Conservation (phyloP, 2,329 filamentous ascomycete species). For the Cyanodermella asteris region DNA sequence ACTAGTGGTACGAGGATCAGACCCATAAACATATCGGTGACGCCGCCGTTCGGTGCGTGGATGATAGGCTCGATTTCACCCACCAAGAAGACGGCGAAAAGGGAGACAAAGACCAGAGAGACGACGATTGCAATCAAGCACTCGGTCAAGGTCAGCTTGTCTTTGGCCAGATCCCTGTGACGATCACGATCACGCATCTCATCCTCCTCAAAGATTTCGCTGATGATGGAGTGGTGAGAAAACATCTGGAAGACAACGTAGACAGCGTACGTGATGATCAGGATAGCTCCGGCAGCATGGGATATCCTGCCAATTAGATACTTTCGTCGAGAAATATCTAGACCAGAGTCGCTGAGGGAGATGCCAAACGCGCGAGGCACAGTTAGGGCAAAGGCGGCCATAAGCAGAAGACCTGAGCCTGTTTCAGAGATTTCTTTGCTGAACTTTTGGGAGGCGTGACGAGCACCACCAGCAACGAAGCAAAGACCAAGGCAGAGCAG, state of each 20-base stretch:
- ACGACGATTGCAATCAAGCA: conserved; percentile 42
- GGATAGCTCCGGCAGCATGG: background rate
- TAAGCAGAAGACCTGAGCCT: conserved; percentile 53
- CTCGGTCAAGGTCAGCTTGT: conserved; percentile 55
- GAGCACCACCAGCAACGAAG: conserved; percentile 55
- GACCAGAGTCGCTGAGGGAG: conserved; percentile 11
- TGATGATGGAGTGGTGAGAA: conserved; percentile 56
- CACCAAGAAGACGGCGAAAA: conserved; percentile 55
- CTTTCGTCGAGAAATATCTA: conserved; percentile 27
- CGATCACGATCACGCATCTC: conserved; percentile 45
- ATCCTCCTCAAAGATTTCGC: conserved; percentile 49
- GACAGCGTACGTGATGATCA: conserved; percentile 9
- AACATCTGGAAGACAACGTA: conserved; percentile 51
- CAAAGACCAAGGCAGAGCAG: conserved; percentile 59
- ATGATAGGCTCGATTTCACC: conserved; percentile 46
- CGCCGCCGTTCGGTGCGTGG: conserved; percentile 30
- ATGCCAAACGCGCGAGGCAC: conserved; percentile 25
- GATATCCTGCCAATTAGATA: conserved; percentile 12
- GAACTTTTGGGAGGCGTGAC: conserved; percentile 42
- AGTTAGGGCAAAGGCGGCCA: conserved; percentile 39
- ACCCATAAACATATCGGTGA: conserved; percentile 35
- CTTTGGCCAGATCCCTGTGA: conserved; percentile 35
- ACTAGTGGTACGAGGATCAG: conserved; percentile 61
- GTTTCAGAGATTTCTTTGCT: conserved; percentile 58
- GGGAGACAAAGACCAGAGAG: conserved; percentile 44